Base-by-base conservation (phyloP, 495 filamentous ascomycete genomes). In the Neurospora sp. region DNA sequence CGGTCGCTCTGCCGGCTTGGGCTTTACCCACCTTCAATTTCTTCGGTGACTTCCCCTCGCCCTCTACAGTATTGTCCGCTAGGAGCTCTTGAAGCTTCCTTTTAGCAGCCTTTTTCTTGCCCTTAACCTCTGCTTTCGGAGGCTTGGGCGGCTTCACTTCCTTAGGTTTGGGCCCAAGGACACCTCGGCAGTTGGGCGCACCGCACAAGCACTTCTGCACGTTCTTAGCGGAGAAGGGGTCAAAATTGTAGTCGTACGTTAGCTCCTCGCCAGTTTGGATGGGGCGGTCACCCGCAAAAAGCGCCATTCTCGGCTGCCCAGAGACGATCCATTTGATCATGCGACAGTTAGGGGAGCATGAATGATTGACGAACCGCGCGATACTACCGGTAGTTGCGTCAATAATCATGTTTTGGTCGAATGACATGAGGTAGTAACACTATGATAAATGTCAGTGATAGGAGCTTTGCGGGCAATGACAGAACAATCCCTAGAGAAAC, bases 221-320 rank as follows among this genome's bases (percentile, higher is more conserved):
- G 80, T 93, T 93, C 84, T 93, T 93, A 78, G 88, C 87, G 20
- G 89, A 93, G 79, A 92, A 94, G 45, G 91, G 93, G 87, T 97
- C 92, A 79, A 99, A 99, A 81, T 99, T 99, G 87, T 99, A 99
- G 85, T 99, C 96, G 81, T 99, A 99, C n/a, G 94, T 98, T 73
- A 99, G 84, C 79, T 99, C 96, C 69, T 98, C 93, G 44, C 96
- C 96, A 35, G 94, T 97, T 87, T 91, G 92, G 79, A 99, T 92
- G 2, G 92, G 93, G 10, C 86, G 83, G 74, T 97, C 93, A 10
- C 95, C 94, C 38, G 96, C 96, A 80, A 99, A 99, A 2, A 99
- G 88, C 31, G 94, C 96, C 94, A 99, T 98, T 69, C 96, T 91
- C 61, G 96, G 96, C 77, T 96, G 94, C 20, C 93, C 93, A 40